Evolutionary conservation across 2,329 filamentous ascomycete genomes (phyloP), one percentile per base, ranked within the genome.

Genomic region (Epichloe uncinata): DNA sequence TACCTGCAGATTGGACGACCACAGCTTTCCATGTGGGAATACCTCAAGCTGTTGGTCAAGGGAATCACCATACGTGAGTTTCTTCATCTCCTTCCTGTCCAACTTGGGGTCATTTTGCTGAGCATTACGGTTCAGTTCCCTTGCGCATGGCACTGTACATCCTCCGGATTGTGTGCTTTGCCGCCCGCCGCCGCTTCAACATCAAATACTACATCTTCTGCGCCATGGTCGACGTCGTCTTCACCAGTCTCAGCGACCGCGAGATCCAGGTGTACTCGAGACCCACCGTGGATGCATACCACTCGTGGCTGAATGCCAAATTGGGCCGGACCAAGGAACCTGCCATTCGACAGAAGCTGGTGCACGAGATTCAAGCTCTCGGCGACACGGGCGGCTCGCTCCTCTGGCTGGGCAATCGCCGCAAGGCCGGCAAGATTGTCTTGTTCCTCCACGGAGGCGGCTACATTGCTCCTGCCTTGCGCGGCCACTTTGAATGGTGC

Each of bases 401-500:
- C 4, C 46, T 61, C 8, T 64, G 62, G 62, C 45, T 64, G 7
- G 61, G 62, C 1, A 52, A 62, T 43, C 58, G 56, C 18, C 50
- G 50, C 16, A 57, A 51, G 33, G 61, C 62, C 7, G 53, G 51
- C 7, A 62, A 61, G 48, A 47, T 62, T 11, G 60, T 64, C 8
- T 51, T 64, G 3, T 64, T 57, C 52, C 48, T 62, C 34, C 62
- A 63, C 47, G 61, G 62, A 5, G 62, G 62, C 40, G 62, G 58
- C 7, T 63, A 55, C 49, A 34, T 58, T 7, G 44, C 53, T 9
- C 59, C 62, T 4, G 43, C 54, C 11, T 38, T 47, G 3, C 36
- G 43, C 7, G 61, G 57, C 5, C 61, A 64, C 44, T 50, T 61
- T 22, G 53, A 60, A n/a, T 58, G 53, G 53, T 57, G 57, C 47